Evolutionary conservation across 2,329 filamentous ascomycete genomes (phyloP).

Genomic region (Paecilomyces sp.): DNA sequence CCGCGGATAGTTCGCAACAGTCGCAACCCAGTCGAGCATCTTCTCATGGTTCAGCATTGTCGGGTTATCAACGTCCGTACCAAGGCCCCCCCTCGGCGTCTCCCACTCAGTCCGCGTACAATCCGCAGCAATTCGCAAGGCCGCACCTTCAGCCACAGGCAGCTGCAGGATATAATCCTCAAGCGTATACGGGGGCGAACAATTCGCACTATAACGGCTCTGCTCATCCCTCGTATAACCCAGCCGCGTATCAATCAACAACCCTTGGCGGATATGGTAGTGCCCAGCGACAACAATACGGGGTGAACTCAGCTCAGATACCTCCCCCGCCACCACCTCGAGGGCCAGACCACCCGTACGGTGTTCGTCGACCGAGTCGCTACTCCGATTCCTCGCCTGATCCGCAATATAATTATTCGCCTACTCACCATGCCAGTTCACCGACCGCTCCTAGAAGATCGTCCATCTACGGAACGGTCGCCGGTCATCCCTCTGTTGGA

Average conservation of each 20-base stretch:
- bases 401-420: constrained; percentile 19
- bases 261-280: constrained; percentile 21
- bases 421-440: constrained; percentile 15
- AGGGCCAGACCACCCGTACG: constrained; percentile 30
- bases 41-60: constrained; percentile 34
- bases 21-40: constrained; percentile 32
- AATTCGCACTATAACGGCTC: constrained; percentile 17
- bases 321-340: constrained; percentile 34
- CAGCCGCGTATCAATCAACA: constrained; percentile 41
- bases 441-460: constrained; percentile 19
- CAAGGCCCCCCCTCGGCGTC: constrained; percentile 28
- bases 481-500: constrained; percentile 16
- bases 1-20: constrained; percentile 24
- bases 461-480: constrained; percentile 19
- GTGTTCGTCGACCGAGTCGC: constrained; percentile 24
- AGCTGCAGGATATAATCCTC: constrained; percentile 62
- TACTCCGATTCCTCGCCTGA: constrained; percentile 17
- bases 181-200: constrained; percentile 43
- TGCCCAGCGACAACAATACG: constrained; percentile 18
- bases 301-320: constrained; percentile 6
- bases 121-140: constrained; percentile 55
- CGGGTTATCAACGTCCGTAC: constrained; percentile 47
- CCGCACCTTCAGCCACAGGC: constrained; percentile 39
- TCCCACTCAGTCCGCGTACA: constrained; percentile 49
- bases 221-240: constrained; percentile 42